These are phyloP conservation scores for Peterozyma xylosa DNA, from an alignment of 805 yeast genomes.

Conservation along the genomic window DNA sequence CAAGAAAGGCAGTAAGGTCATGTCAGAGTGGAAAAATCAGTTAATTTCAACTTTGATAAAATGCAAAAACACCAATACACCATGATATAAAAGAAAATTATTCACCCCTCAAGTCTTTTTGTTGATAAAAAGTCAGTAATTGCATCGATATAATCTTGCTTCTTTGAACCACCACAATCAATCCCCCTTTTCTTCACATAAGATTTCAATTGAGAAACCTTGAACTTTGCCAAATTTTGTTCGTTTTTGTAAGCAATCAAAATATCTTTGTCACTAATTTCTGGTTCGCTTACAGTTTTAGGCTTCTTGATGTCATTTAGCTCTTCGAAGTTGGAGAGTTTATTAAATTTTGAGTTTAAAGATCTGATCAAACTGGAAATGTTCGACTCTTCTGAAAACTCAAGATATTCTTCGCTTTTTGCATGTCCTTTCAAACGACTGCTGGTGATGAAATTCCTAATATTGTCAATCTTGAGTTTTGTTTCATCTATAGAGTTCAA, in stretches of 20 bases:
- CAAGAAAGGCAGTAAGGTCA: too few relatives aligned
- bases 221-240: conserved; percentile 23
- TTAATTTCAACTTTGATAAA: too few relatives aligned
- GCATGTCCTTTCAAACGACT: conserved; percentile 7
- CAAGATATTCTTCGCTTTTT: conserved; percentile 3
- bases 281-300: conserved; percentile 7
- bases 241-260: conserved; percentile 33
- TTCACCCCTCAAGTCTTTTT: background rate
- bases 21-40: too few relatives aligned
- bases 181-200: conserved; percentile 28
- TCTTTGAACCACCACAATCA: conserved; percentile 30
- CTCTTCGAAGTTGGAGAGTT: conserved; percentile 13
- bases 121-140: conserved; percentile 25
- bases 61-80: too few relatives aligned
- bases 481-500: conserved; percentile 8
- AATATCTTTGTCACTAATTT: conserved; percentile 29
- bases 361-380: conserved; percentile 9
- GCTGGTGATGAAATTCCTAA: conserved; percentile 4
- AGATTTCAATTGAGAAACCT: conserved; percentile 33
- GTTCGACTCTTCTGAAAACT: background rate
- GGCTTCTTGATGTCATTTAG: conserved; percentile 8
- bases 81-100: too few relatives aligned
- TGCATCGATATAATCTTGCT: conserved; percentile 34
- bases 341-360: conserved; percentile 15
- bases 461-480: conserved; percentile 4